Evolutionary conservation across 1,284 basidiomycete species (phyloP).

Genomic region (Tilletia setariae): DNA sequence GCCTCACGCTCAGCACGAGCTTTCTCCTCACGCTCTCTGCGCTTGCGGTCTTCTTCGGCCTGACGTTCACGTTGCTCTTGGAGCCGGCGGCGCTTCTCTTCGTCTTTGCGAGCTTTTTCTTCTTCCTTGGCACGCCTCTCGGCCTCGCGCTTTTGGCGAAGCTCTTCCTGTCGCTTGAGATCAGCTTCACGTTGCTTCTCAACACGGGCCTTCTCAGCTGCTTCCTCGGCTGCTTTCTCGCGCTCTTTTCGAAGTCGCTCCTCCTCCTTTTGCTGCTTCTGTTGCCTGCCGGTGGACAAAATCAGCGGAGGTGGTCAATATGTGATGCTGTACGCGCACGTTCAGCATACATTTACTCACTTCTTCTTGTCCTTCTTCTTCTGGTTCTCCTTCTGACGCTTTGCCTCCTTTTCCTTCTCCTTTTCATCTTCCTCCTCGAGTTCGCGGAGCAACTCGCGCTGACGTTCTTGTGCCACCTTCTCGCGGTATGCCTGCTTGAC

Average conservation of each 20-base stretch:
- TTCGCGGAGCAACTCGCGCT: conserved; percentile 78
- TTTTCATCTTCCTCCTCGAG: conserved; percentile 82
- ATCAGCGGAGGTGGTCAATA: background rate
- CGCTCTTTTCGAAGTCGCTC: conserved; percentile 72
- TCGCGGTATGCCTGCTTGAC: conserved; percentile 89
- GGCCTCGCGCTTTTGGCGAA: conserved; percentile 69
- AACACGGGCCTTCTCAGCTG: conserved; percentile 65
- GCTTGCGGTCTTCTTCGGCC: conserved; percentile 61
- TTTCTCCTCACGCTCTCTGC: conserved; percentile 69
- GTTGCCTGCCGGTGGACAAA: conserved; percentile 63
- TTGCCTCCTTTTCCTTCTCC: conserved; percentile 78
- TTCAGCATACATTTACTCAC: conserved; percentile 57
- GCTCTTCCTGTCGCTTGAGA: conserved; percentile 63
- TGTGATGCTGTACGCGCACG: too few species aligned
- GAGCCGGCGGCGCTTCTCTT: conserved; percentile 58
- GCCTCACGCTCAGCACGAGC: conserved; percentile 59
- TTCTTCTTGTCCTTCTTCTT: conserved; percentile 98
- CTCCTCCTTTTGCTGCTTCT: conserved; percentile 87
- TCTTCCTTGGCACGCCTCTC: conserved; percentile 73
- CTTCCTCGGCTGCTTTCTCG: conserved; percentile 55
- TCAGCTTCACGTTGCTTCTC: conserved; percentile 62
- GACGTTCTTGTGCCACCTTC: conserved; percentile 78
- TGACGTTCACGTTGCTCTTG: conserved; percentile 59
- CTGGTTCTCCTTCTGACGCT: conserved; percentile 92
- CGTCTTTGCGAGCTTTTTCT: conserved; percentile 63